These are phyloP conservation scores for Xylariaceae sp. DNA, from an alignment of 2,329 filamentous ascomycete genomes.

Conservation along the genomic window DNA sequence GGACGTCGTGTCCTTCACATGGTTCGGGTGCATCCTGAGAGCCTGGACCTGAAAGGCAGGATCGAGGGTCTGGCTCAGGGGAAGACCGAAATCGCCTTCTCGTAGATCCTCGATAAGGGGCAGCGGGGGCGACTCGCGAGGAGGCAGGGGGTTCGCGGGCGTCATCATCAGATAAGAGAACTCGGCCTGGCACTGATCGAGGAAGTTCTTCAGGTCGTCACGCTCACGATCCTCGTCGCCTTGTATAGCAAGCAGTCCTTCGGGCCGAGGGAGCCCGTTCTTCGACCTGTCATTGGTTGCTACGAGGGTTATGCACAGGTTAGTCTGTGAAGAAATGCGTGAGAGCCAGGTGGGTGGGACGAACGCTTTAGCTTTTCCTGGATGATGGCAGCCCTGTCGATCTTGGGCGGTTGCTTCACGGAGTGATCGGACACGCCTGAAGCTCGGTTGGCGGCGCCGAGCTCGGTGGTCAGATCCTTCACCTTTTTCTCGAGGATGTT, in stretches of 20 bases:
- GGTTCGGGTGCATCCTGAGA: slow-evolving; percentile 48
- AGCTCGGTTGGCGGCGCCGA: slow-evolving; percentile 49
- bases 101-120: slow-evolving; percentile 56
- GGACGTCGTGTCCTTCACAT: slow-evolving; percentile 48
- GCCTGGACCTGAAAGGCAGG: slow-evolving; percentile 31
- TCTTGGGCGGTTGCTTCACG: slow-evolving; percentile 38
- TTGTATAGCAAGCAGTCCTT: slow-evolving; percentile 33
- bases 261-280: slow-evolving; percentile 38
- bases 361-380: slow-evolving; percentile 54
- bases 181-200: slow-evolving; percentile 60
- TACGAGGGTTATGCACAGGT: slow-evolving; percentile 25
- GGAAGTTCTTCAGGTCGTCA: slow-evolving; percentile 53
- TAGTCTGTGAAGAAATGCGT: slow-evolving; percentile 2
- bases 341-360: slow-evolving; percentile 20
- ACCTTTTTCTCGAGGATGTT: slow-evolving; percentile 82
- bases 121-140: slow-evolving; percentile 56
- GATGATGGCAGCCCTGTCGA: slow-evolving; percentile 47
- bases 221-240: slow-evolving; percentile 41
- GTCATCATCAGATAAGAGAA: slow-evolving; percentile 65
- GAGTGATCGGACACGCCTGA: slow-evolving; percentile 41
- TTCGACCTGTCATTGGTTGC: slow-evolving; percentile 40
- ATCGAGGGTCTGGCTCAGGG: slow-evolving; percentile 36
- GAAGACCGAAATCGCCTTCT: slow-evolving; percentile 49
- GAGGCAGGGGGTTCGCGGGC: slow-evolving; percentile 59
- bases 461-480: slow-evolving; percentile 72